Evolutionary conservation across 257 asterid genomes (phyloP).

Genomic region (Linderniella brevidens): DNA sequence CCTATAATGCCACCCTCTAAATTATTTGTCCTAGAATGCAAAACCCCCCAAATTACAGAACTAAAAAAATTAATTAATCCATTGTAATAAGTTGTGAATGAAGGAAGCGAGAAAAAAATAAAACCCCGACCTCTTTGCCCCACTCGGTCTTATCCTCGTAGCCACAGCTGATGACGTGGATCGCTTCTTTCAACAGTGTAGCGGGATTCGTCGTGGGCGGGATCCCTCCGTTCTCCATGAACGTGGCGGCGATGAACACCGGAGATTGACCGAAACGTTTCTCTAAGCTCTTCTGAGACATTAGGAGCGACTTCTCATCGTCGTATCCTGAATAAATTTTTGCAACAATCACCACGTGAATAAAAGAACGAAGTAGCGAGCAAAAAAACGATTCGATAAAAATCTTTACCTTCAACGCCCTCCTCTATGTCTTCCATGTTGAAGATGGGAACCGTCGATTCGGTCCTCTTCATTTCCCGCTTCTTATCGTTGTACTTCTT

Average conservation of each 20-base stretch:
- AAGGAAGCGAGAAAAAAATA: not conserved
- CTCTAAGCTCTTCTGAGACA: constrained; percentile 92
- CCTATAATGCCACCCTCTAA: too few species aligned
- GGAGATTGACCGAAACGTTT: constrained; percentile 95
- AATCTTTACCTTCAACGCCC: constrained; percentile 25
- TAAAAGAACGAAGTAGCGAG: not conserved
- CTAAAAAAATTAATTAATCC: not conserved
- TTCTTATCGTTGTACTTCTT: constrained; percentile 28
- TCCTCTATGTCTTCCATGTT: constrained; percentile 27
- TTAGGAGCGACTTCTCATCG: constrained; percentile 74
- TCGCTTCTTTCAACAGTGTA: constrained; percentile 83
- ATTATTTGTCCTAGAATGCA: too few species aligned
- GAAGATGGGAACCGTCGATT: constrained; percentile 28
- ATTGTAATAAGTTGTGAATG: not conserved
- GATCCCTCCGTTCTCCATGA: constrained; percentile 85
- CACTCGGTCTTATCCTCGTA: constrained; percentile 93
- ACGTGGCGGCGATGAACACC: constrained; percentile 83
- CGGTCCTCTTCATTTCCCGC: constrained; percentile 23
- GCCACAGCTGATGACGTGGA: constrained; percentile 94
- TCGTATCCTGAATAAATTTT: constrained; percentile 48
- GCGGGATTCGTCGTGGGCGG: constrained; percentile 75
- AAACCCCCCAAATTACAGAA: too few species aligned
- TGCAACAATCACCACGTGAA: not conserved
- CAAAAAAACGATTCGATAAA: not conserved
- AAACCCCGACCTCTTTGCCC: constrained; percentile 73